Base-by-base conservation (phyloP, 768 basidiomycete species). In the Phlebiopsis gigantea region DNA sequence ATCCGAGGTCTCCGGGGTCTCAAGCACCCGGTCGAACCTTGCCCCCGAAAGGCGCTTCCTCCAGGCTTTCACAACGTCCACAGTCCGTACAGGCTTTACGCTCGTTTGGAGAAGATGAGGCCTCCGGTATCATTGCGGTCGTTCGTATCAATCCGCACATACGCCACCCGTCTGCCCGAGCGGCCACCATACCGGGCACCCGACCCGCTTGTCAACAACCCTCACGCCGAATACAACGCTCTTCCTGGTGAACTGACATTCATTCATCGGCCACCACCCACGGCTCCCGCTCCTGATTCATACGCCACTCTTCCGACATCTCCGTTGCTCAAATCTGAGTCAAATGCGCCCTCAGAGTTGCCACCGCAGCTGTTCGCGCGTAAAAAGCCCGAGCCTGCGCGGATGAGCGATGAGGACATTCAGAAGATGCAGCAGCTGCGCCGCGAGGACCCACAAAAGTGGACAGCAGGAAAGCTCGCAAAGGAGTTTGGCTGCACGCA, bases 211-310 rank as follows among this genome's bases (percentile, higher is more conserved):
- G 43, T 54, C 7, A 64, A 63, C 61, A 63, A 65, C 56, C 63
- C 65, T 5, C 46, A 65, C 45, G 65, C 61, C 19, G 43, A 55
- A n/a, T 62, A 64, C 62, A 34, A 62, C 42, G 41, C 57, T 8
- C 63, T 66, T 28, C 57, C 61, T 5, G 61, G 61, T 30, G 78
- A 80, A 56, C 69, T 91, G 55, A 88, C 88, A 0, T 93, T 93
- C 68, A 84, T 93, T 57, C 88, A 90, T 68, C 84, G 91, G 43
- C 88, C 88, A n/a, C 91, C 90, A 0, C 88, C 90, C 0, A 82
- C 86, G 9, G 80, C 84, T 9, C 86, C 87, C 8, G 77, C 89
- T 17, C 89, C 90, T 2, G 74, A 77, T 57, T 93, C 90, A 19
- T 79, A 84, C 56, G 85, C 82, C 5, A 82, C 82, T 5, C 74